These are phyloP conservation scores for Rhazya stricta DNA, from an alignment of 257 asterid genomes.

Conservation along the genomic window DNA sequence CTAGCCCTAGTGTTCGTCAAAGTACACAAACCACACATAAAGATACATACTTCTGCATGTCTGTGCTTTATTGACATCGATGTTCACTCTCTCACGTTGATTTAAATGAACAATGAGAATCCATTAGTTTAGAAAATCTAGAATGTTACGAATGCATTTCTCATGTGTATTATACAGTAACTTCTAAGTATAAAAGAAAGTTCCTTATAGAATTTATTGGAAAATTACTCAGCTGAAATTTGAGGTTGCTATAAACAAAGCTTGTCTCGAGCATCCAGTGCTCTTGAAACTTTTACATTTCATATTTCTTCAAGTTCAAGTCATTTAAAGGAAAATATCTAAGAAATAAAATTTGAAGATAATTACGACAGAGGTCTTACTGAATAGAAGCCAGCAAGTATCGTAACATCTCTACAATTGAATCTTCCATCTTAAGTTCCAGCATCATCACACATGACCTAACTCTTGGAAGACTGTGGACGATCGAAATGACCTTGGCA, in stretches of 20 bases:
- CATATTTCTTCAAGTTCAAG: background rate
- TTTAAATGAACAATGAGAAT: background rate
- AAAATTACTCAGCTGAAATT: background rate
- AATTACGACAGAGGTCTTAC: background rate
- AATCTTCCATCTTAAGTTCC: too few species aligned
- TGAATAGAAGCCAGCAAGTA: too few species aligned
- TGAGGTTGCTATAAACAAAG: background rate
- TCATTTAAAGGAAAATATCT: background rate
- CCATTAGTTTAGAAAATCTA: background rate
- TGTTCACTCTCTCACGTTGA: background rate
- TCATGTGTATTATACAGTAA: background rate
- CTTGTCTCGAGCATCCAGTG: background rate
- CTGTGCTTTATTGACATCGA: background rate
- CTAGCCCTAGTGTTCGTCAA: too few species aligned
- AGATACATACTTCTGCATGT: background rate
- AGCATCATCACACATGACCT: too few species aligned
- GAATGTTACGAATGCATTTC: background rate
- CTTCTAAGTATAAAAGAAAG: background rate
- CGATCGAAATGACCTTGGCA: too few species aligned
- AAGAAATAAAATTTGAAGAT: background rate
- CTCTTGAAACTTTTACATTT: background rate
- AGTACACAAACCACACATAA: background rate
- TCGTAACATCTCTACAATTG: too few species aligned
- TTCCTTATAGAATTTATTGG: background rate
- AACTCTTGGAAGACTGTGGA: too few species aligned